Percentiles rank a stretch among this genome's conserved stretches.
These are phyloP conservation scores for Aspergillus unguis DNA, from an alignment of 2,329 filamentous ascomycete genomes.

Conservation along the genomic window DNA sequence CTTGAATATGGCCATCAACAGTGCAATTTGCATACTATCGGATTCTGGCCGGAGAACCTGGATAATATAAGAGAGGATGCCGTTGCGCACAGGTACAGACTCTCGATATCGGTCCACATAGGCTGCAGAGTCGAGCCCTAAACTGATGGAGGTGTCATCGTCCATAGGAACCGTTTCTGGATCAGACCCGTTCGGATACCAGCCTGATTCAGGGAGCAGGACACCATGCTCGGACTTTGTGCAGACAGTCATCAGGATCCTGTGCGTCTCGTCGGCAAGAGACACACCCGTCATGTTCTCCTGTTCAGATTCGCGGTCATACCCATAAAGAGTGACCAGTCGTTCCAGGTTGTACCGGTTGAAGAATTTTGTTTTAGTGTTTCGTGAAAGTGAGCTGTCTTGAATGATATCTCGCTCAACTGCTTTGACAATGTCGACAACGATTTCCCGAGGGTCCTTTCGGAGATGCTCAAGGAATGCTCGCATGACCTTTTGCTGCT, in stretches of 20 bases:
- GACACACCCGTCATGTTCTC: slow-evolving; percentile 42
- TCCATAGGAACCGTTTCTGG: slow-evolving; percentile 52
- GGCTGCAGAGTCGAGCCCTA: slow-evolving; percentile 66
- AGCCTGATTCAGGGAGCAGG: slow-evolving; percentile 72
- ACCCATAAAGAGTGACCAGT: slow-evolving; percentile 67
- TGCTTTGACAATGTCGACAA: slow-evolving; percentile 69
- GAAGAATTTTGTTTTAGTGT: slow-evolving; percentile 71
- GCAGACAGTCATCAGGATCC: slow-evolving; percentile 71
- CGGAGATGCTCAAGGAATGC: slow-evolving; percentile 72
- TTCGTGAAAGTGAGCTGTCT: slow-evolving; percentile 69
- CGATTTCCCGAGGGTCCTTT: slow-evolving; percentile 71
- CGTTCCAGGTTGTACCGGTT: slow-evolving; percentile 70
- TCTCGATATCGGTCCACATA: slow-evolving; percentile 66
- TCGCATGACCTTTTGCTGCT: slow-evolving; percentile 65
- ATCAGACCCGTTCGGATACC: slow-evolving; percentile 71
- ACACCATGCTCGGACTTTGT: slow-evolving; percentile 71
- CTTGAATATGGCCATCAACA: slow-evolving; percentile 75
- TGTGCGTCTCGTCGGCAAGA: slow-evolving; percentile 68
- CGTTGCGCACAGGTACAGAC: slow-evolving; percentile 73
- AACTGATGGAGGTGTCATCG: slow-evolving; percentile 53
- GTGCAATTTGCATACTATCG: slow-evolving; percentile 73
- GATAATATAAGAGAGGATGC: slow-evolving; percentile 72
- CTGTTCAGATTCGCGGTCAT: slow-evolving; percentile 48
- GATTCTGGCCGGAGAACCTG: slow-evolving; percentile 79
- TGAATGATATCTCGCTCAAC: slow-evolving; percentile 69